A percentile compares a stretch with the other conserved stretches of the same genome.
phyloP scores from a whole-genome alignment of 495 filamentous ascomycete species.

The Podospora bellae-mahoneyi region DNA sequence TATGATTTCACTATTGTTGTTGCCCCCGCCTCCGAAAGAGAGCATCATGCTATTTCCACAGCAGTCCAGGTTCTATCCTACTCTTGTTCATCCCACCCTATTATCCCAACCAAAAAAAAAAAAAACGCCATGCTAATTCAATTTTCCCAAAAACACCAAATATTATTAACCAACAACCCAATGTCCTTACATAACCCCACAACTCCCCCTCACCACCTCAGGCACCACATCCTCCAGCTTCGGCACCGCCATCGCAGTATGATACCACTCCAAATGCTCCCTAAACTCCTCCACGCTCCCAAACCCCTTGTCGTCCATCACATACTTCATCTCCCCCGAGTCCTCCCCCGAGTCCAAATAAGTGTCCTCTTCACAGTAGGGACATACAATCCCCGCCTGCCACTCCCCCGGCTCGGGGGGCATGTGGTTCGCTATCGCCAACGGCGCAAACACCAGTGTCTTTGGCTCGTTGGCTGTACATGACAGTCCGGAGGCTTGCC shows the following conservation, averaged over 20 bases:
- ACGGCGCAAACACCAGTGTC: constrained; percentile 45
- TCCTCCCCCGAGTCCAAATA: constrained; percentile 46
- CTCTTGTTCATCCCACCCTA: too few relatives aligned
- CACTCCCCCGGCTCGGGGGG: constrained; percentile 41
- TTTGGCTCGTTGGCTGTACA: constrained; percentile 34
- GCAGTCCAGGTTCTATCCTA: too few relatives aligned
- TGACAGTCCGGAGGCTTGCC: constrained; percentile 29
- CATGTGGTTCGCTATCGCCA: constrained; percentile 50
- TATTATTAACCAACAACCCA: constrained; percentile 11
- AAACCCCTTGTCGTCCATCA: constrained; percentile 44
- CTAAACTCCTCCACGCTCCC: constrained; percentile 38
- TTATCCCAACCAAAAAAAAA: too few relatives aligned
- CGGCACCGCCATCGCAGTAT: constrained; percentile 36
- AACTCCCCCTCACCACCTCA: constrained; percentile 19
- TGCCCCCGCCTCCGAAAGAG: too few relatives aligned
- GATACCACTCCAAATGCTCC: constrained; percentile 48
- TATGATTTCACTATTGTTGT: too few relatives aligned
- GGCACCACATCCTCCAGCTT: constrained; percentile 19
- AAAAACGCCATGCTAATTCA: too few relatives aligned
- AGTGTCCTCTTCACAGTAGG: constrained; percentile 48
- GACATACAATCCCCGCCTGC: constrained; percentile 42
- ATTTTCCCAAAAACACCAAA: neutral
- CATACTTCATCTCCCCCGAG: constrained; percentile 40
- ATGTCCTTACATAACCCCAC: constrained; percentile 42
- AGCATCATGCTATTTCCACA: too few relatives aligned